Conservation (phyloP, 768 basidiomycete species). For the Kondoa subrosea region DNA sequence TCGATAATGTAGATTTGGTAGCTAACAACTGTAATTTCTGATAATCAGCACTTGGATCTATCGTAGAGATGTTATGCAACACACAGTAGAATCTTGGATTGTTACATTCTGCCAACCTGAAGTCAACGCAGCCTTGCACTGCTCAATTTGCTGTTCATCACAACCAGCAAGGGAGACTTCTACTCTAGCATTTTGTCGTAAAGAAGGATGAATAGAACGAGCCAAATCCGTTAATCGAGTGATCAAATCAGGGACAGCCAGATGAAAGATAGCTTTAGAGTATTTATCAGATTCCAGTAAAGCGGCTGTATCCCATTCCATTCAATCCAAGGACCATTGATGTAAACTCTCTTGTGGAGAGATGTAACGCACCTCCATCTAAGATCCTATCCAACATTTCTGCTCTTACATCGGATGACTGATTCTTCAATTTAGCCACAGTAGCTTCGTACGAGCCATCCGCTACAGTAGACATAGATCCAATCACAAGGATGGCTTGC, state of each 20-base stretch:
- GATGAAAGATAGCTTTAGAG: not conserved
- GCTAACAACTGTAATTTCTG: too few species aligned
- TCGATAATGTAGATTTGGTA: too few species aligned
- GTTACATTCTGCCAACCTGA: not conserved
- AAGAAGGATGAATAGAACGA: not conserved
- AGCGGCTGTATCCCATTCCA: not conserved
- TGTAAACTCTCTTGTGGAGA: too few species aligned
- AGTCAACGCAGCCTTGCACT: not conserved
- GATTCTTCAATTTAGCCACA: not conserved
- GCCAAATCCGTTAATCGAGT: not conserved
- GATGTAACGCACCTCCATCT: not conserved
- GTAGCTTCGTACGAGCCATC: not conserved
- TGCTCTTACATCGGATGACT: not conserved
- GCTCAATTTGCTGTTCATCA: not conserved
- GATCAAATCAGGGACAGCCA: not conserved
- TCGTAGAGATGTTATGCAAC: too few species aligned
- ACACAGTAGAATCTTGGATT: too few species aligned
- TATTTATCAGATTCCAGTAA: not conserved
- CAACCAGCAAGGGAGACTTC: not conserved
- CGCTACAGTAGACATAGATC: not conserved
- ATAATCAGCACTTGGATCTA: too few species aligned
- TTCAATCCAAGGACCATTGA: not conserved
- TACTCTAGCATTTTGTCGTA: not conserved
- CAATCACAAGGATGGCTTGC: not conserved
- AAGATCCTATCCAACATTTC: not conserved